These are phyloP conservation scores for Rhizodiscina lignyota DNA, from an alignment of 495 filamentous ascomycete species.

Conservation along the genomic window DNA sequence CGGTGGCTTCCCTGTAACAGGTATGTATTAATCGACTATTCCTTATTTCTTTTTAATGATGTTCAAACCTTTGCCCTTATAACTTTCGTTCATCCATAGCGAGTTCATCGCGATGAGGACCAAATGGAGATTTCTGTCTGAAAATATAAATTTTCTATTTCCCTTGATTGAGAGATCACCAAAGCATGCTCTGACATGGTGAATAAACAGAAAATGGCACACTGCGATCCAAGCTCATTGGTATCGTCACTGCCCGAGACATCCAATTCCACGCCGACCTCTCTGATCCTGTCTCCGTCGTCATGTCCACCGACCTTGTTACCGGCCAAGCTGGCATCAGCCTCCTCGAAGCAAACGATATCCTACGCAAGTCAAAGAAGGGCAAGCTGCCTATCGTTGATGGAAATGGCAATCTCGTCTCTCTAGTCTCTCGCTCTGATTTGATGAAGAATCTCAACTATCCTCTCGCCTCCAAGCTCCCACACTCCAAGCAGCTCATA, in stretches of 20 bases:
- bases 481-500: conserved; percentile 94
- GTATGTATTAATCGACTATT: conserved; percentile 39
- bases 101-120: conserved; percentile 76
- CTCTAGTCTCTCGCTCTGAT: conserved; percentile 90
- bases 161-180: too few species aligned
- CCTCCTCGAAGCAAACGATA: conserved; percentile 76
- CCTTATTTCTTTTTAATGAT: conserved; percentile 30
- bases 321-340: conserved; percentile 77
- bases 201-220: conserved; percentile 61
- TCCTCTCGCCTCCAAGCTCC: conserved; percentile 89
- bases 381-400: conserved; percentile 98
- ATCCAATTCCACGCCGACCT: conserved; percentile 76
- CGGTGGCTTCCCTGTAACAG: conserved; percentile 95
- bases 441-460: conserved; percentile 98
- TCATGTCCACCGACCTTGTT: conserved; percentile 93
- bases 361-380: conserved; percentile 92
- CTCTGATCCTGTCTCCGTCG: conserved; percentile 57
- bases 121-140: conserved; percentile 32
- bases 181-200: too few species aligned
- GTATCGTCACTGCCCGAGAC: conserved; percentile 94
- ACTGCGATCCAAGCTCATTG: conserved; percentile 84
- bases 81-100: conserved; percentile 99
- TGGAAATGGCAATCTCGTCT: conserved; percentile 67
- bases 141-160: conserved; percentile 15
- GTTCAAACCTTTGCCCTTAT: conserved; percentile 51